Percentiles rank a stretch among this genome's conserved stretches.
phyloP scores from a whole-genome alignment of 331 rosid genomes.

The Pyrus hybrid region DNA sequence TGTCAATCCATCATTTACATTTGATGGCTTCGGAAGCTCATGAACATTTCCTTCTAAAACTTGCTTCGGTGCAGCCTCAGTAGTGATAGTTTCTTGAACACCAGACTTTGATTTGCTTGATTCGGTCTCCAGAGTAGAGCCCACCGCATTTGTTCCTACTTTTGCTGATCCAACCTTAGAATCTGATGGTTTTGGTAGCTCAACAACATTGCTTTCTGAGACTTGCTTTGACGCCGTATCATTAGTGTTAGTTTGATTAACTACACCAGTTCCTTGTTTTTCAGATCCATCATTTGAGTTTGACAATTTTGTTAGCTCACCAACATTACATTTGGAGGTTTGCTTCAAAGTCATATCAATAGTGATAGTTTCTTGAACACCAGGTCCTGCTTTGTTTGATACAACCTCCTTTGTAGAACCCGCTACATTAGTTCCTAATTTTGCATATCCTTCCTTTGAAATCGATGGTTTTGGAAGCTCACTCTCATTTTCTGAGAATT shows the following conservation, averaged over 20 bases:
- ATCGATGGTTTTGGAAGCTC: background rate
- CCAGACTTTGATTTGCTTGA: slow-evolving; percentile 9
- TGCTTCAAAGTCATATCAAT: slow-evolving; percentile 20
- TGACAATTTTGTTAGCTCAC: slow-evolving; percentile 3
- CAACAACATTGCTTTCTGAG: slow-evolving; percentile 12
- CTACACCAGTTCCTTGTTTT: slow-evolving; percentile 9
- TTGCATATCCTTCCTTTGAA: background rate
- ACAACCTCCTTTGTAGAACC: background rate
- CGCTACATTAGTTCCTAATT: slow-evolving; percentile 7
- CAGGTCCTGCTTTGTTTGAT: background rate
- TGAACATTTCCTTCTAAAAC: slow-evolving; percentile 12
- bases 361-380: slow-evolving; percentile 32
- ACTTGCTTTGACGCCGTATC: slow-evolving; percentile 1
- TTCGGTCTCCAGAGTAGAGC: slow-evolving; percentile 13
- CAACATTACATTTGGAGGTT: slow-evolving; percentile 14
- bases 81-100: slow-evolving; percentile 14
- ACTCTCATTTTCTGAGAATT: background rate
- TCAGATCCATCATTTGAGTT: background rate
- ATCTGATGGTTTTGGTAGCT: slow-evolving; percentile 3
- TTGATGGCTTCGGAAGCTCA: slow-evolving; percentile 6
- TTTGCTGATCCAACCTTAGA: background rate
- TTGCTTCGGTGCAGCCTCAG: slow-evolving; percentile 20
- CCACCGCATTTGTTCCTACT: slow-evolving; percentile 15
- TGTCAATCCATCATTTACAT: background rate
- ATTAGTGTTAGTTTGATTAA: background rate